Evolutionary conservation across 23 red algal genomes (phyloP).

Genomic region (Gracilaria domingensis): DNA sequence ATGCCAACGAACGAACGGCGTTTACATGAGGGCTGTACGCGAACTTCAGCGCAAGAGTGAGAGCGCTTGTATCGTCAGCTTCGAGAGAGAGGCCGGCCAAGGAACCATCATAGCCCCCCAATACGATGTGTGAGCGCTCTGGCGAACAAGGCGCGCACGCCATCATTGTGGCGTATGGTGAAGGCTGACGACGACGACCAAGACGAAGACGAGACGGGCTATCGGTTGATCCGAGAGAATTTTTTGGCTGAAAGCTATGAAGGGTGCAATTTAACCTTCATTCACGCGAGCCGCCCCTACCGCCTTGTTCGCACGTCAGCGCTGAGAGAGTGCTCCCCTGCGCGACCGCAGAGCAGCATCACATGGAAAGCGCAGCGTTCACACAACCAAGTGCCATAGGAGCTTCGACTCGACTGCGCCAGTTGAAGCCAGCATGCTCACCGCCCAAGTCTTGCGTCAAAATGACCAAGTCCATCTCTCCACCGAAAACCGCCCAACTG

Average conservation of each 20-base stretch:
- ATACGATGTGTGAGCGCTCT: background rate
- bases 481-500: constrained; percentile 6
- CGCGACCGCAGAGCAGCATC: no score
- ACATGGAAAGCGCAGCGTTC: background rate
- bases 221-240: no score
- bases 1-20: constrained; percentile 51
- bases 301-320: no score
- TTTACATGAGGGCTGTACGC: constrained; percentile 48
- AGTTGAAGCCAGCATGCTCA: background rate
- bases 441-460: background rate
- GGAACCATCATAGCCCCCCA: constrained; percentile 66
- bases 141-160: background rate
- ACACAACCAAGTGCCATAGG: background rate
- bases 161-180: background rate
- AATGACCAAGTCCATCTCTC: constrained; percentile 9
- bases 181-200: background rate
- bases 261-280: no score
- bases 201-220: no score
- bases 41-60: constrained; percentile 43
- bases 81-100: constrained; percentile 48
- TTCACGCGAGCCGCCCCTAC: no score
- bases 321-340: no score
- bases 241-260: no score
- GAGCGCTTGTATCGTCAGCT: constrained; percentile 21
- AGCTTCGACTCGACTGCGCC: background rate